Conservation (phyloP, 768 basidiomycete species). For the Phylloporus rhodoxanthus region DNA sequence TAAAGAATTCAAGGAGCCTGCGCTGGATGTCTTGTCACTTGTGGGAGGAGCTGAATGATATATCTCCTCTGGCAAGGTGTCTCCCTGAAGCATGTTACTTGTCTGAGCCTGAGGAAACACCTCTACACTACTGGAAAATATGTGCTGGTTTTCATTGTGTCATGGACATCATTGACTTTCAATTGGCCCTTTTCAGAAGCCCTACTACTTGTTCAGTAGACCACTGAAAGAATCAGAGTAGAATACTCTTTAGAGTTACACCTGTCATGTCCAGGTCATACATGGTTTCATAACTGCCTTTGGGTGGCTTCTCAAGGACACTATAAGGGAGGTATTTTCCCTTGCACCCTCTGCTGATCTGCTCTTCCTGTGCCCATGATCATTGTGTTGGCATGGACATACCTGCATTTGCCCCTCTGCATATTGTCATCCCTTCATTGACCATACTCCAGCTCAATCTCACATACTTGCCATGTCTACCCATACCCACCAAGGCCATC, state of each 20-base stretch:
- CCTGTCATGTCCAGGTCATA: not conserved
- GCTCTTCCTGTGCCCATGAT: not conserved
- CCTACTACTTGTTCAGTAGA: not conserved
- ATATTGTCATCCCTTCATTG: no score
- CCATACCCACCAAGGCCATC: no score
- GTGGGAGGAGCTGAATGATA: not conserved
- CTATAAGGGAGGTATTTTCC: not conserved
- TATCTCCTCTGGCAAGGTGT: not conserved
- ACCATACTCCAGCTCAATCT: no score
- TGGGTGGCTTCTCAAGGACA: not conserved
- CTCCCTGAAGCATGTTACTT: not conserved
- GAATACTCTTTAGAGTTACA: not conserved
- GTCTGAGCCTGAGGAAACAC: not conserved
- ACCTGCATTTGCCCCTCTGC: not conserved
- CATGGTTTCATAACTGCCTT: not conserved
- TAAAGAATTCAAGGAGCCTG: not conserved
- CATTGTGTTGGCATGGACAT: not conserved
- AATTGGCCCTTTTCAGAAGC: not conserved
- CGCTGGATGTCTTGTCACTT: not conserved
- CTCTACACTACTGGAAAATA: not conserved
- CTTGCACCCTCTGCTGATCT: not conserved
- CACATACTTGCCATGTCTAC: no score
- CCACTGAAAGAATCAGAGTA: not conserved
- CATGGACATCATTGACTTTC: not conserved
- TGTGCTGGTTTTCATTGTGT: not conserved